Evolutionary conservation across 441 rosid genomes (phyloP), one percentile per base, ranked within the genome.

Genomic region (Adansonia gregorii): DNA sequence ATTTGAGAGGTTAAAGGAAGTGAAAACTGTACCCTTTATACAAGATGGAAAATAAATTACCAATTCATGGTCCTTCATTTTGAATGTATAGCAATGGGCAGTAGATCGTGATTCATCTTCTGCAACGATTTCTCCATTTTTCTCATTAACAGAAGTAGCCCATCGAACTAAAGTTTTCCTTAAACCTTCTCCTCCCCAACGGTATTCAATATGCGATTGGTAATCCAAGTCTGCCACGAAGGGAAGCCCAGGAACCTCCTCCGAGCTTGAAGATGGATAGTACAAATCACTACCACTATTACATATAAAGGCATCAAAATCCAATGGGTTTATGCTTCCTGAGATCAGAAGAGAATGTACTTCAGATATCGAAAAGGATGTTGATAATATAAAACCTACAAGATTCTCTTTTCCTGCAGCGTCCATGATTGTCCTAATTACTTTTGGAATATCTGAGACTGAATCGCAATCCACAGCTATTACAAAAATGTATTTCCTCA

Each of bases 201-300:
- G 89, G 73, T 89, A 92, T 73, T 91, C 98, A 8, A 89, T 76
- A 79, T 92, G 98, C 0, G 97, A 93, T 77, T 91, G 97, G 78
- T 93, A 94, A 81, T 94, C 91, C 51, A 85, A 78, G 85, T 94
- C 98, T 6, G 87, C 84, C 19, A 82, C 80, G 67, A 89, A 92
- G 6, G 92, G 90, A 70, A 89, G 83, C 65, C 56, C 85, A 0
- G 76, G 79, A 64, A 79, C 76, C 54, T 84, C 95, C 81, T 90
- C 97, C 2, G 89, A 75, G 82, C 76, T 90, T 71, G 81, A 73
- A 72, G 92, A 83, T 45, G 98, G 88, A 82, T 94, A 91, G 85
- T 90, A 94, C 79, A 95, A 89, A 55, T 92, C 98, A 74, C 97
- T 87, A 27, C 99, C 99, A 78, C 98, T 94, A 67, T 89, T 95